phyloP scores from a whole-genome alignment of 139 green algal species.

The Zygnema cylindricum region DNA sequence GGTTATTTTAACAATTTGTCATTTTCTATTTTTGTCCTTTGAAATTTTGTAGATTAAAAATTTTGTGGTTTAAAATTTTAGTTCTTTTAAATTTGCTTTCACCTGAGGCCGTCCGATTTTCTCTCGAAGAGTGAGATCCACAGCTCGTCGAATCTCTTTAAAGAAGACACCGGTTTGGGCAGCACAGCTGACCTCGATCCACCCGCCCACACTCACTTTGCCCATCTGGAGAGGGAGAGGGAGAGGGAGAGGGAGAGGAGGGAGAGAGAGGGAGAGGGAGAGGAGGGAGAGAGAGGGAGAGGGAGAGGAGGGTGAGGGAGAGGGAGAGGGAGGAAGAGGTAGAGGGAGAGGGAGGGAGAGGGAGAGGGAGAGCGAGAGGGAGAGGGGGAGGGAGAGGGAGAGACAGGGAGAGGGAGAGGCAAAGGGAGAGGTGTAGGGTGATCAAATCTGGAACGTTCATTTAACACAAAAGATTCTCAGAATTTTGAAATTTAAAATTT shows the following conservation, averaged over 20 bases:
- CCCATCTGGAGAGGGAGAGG: slow-evolving; percentile 48
- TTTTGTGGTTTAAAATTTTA: background rate
- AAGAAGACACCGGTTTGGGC: slow-evolving; percentile 86
- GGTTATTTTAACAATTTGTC: background rate
- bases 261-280: too few relatives aligned
- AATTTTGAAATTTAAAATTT: too few relatives aligned
- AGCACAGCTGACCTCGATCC: slow-evolving; percentile 67
- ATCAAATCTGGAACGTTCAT: too few relatives aligned
- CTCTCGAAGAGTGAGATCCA: slow-evolving; percentile 66
- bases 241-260: background rate
- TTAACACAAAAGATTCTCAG: too few relatives aligned
- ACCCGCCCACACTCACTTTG: slow-evolving; percentile 77
- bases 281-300: background rate
- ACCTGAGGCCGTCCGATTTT: slow-evolving; percentile 33
- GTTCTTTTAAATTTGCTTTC: background rate
- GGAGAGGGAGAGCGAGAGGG: too few relatives aligned
- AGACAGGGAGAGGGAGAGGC: too few relatives aligned
- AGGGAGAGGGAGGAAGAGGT: background rate
- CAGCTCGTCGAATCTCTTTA: slow-evolving; percentile 77
- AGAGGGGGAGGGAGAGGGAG: too few relatives aligned
- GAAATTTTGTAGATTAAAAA: background rate
- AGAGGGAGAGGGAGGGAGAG: background rate
- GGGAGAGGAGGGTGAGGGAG: too few relatives aligned
- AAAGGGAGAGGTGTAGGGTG: too few relatives aligned
- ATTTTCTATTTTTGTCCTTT: too few relatives aligned